Percentiles rank a stretch among this genome's conserved stretches.
phyloP scores from a whole-genome alignment of 1,284 basidiomycete genomes.

The Anthracocystis panici-leucophaei region DNA sequence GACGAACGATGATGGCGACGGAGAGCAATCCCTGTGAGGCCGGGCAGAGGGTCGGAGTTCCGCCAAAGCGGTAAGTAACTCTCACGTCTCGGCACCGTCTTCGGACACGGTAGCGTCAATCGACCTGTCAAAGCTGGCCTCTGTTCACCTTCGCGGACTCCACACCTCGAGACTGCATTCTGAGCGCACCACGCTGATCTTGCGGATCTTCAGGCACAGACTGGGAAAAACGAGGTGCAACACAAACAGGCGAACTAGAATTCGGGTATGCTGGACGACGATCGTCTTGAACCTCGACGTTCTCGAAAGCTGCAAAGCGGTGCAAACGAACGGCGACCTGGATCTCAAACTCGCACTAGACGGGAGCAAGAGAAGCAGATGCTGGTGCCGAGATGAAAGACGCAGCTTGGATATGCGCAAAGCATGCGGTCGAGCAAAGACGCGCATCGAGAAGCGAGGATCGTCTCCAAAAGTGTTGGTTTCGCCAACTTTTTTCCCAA shows the following conservation, averaged over 20 bases:
- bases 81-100: constrained; percentile 1
- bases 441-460: constrained; percentile 12
- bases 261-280: constrained; percentile 41
- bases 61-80: background rate
- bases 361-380: background rate
- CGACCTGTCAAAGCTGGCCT: background rate
- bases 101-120: background rate
- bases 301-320: background rate
- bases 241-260: background rate
- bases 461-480: constrained; percentile 20
- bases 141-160: background rate
- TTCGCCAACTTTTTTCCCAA: constrained; percentile 23
- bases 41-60: constrained; percentile 11
- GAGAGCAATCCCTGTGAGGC: background rate
- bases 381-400: background rate
- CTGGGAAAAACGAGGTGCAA: background rate
- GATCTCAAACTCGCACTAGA: background rate
- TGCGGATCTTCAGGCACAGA: constrained; percentile 18
- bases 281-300: constrained; percentile 16
- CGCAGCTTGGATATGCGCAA: constrained; percentile 8
- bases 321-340: constrained; percentile 3
- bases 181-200: background rate
- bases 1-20: constrained; percentile 4
- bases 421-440: constrained; percentile 31
- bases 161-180: background rate